These are phyloP conservation scores for Beta corolliflora DNA, from an alignment of 179 eudicot species.

Conservation along the genomic window DNA sequence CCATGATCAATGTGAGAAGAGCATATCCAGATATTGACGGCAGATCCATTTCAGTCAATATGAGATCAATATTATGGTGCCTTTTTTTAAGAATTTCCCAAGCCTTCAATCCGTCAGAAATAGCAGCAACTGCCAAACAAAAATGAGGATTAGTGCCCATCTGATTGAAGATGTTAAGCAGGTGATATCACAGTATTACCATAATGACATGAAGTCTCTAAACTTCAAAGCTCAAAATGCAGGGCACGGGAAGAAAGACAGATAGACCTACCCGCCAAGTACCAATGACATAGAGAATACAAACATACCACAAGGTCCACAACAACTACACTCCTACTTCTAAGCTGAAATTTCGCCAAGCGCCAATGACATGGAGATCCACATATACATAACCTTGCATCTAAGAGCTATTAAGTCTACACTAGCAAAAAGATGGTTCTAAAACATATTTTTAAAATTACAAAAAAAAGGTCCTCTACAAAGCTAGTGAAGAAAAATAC, in stretches of 20 bases:
- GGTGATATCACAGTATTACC: background rate
- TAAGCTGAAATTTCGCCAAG: background rate
- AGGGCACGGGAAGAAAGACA: no score
- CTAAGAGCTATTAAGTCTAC: background rate
- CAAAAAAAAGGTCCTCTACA: background rate
- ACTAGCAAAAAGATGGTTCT: background rate
- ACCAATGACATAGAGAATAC: background rate
- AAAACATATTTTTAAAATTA: background rate
- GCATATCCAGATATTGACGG: conserved; percentile 70
- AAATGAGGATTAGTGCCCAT: background rate
- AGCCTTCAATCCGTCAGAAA: conserved; percentile 68
- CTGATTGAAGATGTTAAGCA: background rate
- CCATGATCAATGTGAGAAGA: conserved; percentile 62
- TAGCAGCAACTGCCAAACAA: conserved; percentile 57
- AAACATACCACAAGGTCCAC: background rate
- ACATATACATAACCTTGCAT: background rate
- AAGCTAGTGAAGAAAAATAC: background rate
- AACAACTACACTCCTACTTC: background rate
- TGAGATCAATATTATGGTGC: conserved; percentile 55
- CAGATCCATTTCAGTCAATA: conserved; percentile 64
- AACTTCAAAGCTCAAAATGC: no score
- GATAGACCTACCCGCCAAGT: background rate
- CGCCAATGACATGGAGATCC: background rate
- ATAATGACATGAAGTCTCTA: background rate
- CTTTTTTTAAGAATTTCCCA: conserved; percentile 61